A percentile compares a stretch with the other conserved stretches of the same genome.
Conservation (phyloP, 2,329 filamentous ascomycete genomes). For the Beauveria sp. region DNA sequence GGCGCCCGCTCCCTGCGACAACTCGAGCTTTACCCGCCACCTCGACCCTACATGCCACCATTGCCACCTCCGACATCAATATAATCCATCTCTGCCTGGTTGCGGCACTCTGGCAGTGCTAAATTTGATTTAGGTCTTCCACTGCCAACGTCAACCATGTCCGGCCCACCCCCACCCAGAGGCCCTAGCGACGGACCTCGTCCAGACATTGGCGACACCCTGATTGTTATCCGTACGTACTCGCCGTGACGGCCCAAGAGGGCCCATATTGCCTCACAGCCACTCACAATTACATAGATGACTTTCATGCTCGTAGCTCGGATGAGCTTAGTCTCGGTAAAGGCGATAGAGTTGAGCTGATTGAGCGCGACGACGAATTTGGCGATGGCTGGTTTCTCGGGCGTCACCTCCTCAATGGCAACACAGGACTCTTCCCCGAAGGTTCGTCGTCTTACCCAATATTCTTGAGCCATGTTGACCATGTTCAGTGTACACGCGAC, state of each 20-base stretch:
- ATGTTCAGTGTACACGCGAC: conserved; percentile 52
- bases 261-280: background rate
- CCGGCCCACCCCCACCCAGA: conserved; percentile 36
- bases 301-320: conserved; percentile 83
- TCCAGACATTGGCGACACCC: conserved; percentile 58
- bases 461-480: conserved; percentile 14
- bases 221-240: conserved; percentile 64
- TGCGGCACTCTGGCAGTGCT: conserved; percentile 2
- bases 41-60: conserved; percentile 3
- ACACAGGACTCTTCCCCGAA: conserved; percentile 76
- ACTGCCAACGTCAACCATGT: background rate
- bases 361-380: conserved; percentile 83
- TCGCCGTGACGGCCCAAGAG: background rate
- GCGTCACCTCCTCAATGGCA: conserved; percentile 63
- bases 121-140: background rate
- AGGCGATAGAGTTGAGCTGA: conserved; percentile 74
- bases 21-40: background rate
- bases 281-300: conserved; percentile 49
- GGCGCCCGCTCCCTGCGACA: background rate
- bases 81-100: conserved; percentile 5
- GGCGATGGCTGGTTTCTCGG: conserved; percentile 82
- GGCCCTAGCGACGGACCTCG: conserved; percentile 30
- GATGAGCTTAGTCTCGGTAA: conserved; percentile 88
- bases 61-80: conserved; percentile 2
- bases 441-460: conserved; percentile 41